phyloP scores from a whole-genome alignment of 2,329 filamentous ascomycete genomes.

The Microdochium nivale region DNA sequence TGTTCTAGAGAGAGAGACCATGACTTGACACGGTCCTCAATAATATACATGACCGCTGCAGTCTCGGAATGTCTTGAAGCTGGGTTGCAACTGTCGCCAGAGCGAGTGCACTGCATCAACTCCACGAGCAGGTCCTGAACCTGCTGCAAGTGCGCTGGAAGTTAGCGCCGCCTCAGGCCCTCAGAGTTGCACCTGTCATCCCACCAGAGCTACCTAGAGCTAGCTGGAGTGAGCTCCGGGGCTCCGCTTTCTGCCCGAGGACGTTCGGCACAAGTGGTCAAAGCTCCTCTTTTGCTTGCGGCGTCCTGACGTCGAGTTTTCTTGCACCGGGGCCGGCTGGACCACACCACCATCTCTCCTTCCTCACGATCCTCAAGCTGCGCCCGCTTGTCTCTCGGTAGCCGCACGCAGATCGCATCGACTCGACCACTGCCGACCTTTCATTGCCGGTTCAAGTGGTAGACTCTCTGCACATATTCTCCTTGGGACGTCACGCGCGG shows the following conservation, averaged over 20 bases:
- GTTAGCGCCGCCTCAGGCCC: no score
- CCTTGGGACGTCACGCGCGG: neutral
- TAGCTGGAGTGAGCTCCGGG: no score
- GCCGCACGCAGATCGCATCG: neutral
- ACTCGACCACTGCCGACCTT: neutral
- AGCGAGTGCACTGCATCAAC: no score
- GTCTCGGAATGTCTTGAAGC: no score
- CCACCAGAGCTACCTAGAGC: no score
- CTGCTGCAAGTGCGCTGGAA: no score
- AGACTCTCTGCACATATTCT: neutral
- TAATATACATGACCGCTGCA: no score
- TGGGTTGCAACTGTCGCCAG: no score
- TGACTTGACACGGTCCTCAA: no score
- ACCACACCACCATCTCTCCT: neutral
- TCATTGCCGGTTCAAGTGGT: neutral
- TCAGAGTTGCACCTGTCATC: no score
- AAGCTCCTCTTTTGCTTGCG: neutral
- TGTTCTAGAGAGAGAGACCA: no score
- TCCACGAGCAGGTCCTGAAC: no score
- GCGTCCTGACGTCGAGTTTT: constrained; percentile 1
- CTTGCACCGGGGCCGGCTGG: neutral
- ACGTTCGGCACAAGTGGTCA: neutral
- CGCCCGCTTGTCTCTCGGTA: neutral
- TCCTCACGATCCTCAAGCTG: neutral
- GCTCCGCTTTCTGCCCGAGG: neutral